Base-by-base conservation (phyloP, 164 flowering plant species). In the Tetracentron sinense region DNA sequence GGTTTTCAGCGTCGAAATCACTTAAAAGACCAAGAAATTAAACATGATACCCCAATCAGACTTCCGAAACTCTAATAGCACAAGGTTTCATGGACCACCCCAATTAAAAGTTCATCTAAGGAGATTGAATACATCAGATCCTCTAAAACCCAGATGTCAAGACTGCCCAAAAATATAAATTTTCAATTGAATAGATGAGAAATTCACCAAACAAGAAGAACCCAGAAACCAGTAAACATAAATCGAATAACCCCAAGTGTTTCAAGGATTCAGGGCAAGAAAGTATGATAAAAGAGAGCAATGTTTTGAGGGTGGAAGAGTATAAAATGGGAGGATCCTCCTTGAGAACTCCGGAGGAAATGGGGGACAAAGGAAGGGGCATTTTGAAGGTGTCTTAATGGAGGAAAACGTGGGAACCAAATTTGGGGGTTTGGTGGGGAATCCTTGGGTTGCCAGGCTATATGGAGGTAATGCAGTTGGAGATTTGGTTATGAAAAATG, bases 381-480 rank as follows among this genome's bases (percentile, higher is more conserved):
- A 52, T 14, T 52, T 52, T 52, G 30, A 25, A 52, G 55, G 30
- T 25, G 55, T 52, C 17, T 25, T 12, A 52, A 16, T 8, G 44
- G 8, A 22, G 48, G 31, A 22, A 31, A 35, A 55, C 38, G 57
- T 29, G 42, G 30, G 56, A 51, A 51, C 48, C 65, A 52, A 52
- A 22, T 52, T 25, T 23, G 29, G 55, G 55, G 55, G 55, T 52
- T 52, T 52, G 55, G 55, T 29, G 55, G 55, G 55, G 55, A 52
- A 52, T 25, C 28, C 55, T 52, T 52, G 53, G 7, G 30, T 44
- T 46, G 7, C 58, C 33, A 55, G 46, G 27, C 42, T 21, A 56
- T 19, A 19, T n/a, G 44, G 44, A 10, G 26, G 27, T 47, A 25
- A 14, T 52, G 44, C 48, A 33, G 50, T 35, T 51, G 57, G 17